phyloP scores from a whole-genome alignment of 2,329 filamentous ascomycete genomes.

The Coleophoma eucalyptorum region DNA sequence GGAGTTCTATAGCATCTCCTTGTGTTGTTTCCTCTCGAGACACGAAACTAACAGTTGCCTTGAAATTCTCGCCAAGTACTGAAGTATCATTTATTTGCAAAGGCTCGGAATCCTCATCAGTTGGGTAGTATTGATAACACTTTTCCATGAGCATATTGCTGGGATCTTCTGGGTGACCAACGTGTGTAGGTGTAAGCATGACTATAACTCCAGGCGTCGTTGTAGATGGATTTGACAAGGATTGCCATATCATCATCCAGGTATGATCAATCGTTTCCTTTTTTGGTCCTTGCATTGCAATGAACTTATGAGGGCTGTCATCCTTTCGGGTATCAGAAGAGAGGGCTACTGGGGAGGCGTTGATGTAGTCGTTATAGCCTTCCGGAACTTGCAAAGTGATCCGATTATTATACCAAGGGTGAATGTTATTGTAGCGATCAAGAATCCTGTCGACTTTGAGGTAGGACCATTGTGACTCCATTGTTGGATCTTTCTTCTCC shows the following conservation, averaged over 20 bases:
- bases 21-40: slow-evolving; percentile 46
- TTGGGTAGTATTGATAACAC: slow-evolving; percentile 85
- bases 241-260: slow-evolving; percentile 94
- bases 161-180: slow-evolving; percentile 18
- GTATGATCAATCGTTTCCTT: slow-evolving; percentile 71
- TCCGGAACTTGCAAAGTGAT: slow-evolving; percentile 76
- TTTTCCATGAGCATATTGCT: slow-evolving; percentile 67
- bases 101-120: slow-evolving; percentile 45
- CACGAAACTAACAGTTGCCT: slow-evolving; percentile 62
- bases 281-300: slow-evolving; percentile 93
- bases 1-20: slow-evolving; percentile 64
- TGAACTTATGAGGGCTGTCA: slow-evolving; percentile 54
- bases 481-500: slow-evolving; percentile 30
- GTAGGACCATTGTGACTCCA: slow-evolving; percentile 47
- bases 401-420: slow-evolving; percentile 84
- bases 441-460: slow-evolving; percentile 54
- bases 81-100: slow-evolving; percentile 57
- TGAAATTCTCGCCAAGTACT: slow-evolving; percentile 63
- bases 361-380: slow-evolving; percentile 73
- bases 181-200: slow-evolving; percentile 89
- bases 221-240: slow-evolving; percentile 40
- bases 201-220: slow-evolving; percentile 75
- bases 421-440: slow-evolving; percentile 87
- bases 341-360: slow-evolving; percentile 63
- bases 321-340: slow-evolving; percentile 26